A percentile compares a stretch with the other conserved stretches of the same genome.
Conservation (phyloP, 2,329 filamentous ascomycete genomes). For the Pseudogymnoascus sp. region DNA sequence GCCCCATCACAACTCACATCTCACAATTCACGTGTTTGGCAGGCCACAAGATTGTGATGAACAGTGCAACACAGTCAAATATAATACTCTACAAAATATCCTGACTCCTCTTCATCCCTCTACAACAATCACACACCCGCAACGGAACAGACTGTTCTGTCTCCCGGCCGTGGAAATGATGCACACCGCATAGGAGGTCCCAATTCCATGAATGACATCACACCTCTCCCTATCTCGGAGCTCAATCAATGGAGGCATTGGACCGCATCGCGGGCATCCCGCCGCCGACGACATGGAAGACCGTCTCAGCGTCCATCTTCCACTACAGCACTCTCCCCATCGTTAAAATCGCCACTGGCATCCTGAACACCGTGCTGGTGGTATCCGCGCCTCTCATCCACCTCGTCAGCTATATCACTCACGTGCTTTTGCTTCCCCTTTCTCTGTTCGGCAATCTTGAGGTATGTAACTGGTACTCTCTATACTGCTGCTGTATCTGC, state of each 20-base stretch:
- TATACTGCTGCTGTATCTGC: constrained; percentile 18
- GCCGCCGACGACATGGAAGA: constrained; percentile 28
- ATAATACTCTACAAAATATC: background rate
- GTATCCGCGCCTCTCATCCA: constrained; percentile 39
- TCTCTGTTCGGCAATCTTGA: constrained; percentile 47
- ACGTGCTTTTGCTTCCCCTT: constrained; percentile 42
- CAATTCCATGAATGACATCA: background rate
- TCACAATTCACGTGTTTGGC: constrained; percentile 6
- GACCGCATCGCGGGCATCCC: constrained; percentile 22
- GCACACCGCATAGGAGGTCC: background rate
- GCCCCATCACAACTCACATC: background rate
- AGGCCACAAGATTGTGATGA: background rate
- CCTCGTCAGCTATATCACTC: constrained; percentile 38
- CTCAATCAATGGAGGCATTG: constrained; percentile 19
- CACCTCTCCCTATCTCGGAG: background rate
- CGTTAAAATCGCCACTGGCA: constrained; percentile 33
- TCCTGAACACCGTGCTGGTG: constrained; percentile 18
- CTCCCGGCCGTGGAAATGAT: background rate
- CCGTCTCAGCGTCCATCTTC: constrained; percentile 25
- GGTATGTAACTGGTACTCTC: constrained; percentile 35
- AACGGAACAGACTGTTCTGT: background rate
- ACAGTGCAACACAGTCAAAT: background rate
- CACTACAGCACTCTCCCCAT: constrained; percentile 36
- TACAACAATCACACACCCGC: background rate
- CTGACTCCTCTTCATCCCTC: background rate